These are phyloP conservation scores for Eremothecium sinecaudum DNA, from an alignment of 1,139 yeast genomes.

Conservation along the genomic window DNA sequence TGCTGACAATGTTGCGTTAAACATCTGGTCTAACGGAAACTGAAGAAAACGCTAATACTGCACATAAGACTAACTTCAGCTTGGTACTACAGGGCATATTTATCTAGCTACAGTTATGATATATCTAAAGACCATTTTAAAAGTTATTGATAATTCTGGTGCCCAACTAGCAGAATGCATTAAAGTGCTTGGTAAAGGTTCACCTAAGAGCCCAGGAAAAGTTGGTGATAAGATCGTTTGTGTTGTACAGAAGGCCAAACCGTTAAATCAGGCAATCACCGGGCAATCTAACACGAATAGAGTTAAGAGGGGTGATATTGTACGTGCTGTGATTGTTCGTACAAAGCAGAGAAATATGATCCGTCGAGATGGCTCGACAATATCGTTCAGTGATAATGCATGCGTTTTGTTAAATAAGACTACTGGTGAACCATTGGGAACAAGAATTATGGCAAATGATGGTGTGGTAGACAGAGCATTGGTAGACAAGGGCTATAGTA, in stretches of 20 bases:
- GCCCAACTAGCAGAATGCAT: slow-evolving; percentile 94
- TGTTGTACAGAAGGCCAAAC: slow-evolving; percentile 87
- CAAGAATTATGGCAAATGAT: slow-evolving; percentile 65
- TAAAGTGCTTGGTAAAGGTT: slow-evolving; percentile 79
- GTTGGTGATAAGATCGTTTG: slow-evolving; percentile 91
- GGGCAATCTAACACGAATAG: slow-evolving; percentile 67
- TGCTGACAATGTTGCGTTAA: no score
- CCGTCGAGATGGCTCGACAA: slow-evolving; percentile 79
- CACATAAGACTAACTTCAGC: no score
- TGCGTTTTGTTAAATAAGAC: slow-evolving; percentile 86
- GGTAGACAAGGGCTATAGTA: slow-evolving; percentile 72
- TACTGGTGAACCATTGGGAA: slow-evolving; percentile 88
- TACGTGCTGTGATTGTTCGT: slow-evolving; percentile 92
- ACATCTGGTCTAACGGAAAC: no score
- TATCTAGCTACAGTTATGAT: slow-evolving; percentile 44
- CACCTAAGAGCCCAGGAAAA: slow-evolving; percentile 72
- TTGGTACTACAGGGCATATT: no score
- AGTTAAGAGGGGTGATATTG: slow-evolving; percentile 90
- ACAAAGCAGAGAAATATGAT: slow-evolving; percentile 70
- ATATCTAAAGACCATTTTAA: slow-evolving; percentile 76
- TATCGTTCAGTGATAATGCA: slow-evolving; percentile 92
- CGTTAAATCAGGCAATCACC: slow-evolving; percentile 50
- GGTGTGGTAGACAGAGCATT: slow-evolving; percentile 84
- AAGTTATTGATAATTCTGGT: slow-evolving; percentile 91
- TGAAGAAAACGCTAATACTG: no score